These are phyloP conservation scores for Cucurbita argyrosperma DNA, from an alignment of 306 rosid species.

Conservation along the genomic window DNA sequence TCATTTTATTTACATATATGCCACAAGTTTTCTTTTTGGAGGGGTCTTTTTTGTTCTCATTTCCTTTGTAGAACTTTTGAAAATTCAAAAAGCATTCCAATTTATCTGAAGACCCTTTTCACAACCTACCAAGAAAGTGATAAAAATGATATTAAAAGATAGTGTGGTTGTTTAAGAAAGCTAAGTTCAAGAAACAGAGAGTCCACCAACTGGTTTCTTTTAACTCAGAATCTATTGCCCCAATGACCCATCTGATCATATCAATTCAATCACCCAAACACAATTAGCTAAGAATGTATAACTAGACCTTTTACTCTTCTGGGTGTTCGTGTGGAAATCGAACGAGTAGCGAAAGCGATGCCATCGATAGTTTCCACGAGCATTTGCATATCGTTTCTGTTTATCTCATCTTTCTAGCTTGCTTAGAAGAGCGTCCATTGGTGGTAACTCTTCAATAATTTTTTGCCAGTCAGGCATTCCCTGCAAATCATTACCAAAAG, in stretches of 20 bases:
- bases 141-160: not conserved
- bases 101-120: conserved; percentile 29
- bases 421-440: conserved; percentile 76
- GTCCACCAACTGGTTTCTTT: not conserved
- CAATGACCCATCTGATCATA: too few species aligned
- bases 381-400: not conserved
- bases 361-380: conserved; percentile 2
- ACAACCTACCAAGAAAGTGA: conserved; percentile 71
- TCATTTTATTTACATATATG: conserved; percentile 1
- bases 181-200: not conserved
- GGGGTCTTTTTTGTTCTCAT: too few species aligned
- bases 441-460: conserved; percentile 75
- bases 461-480: conserved; percentile 97
- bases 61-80: not conserved
- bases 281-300: not conserved
- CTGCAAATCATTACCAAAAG: conserved; percentile 26
- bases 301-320: not conserved
- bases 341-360: not conserved
- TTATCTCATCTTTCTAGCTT: conserved; percentile 62
- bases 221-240: not conserved
- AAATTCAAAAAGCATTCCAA: conserved; percentile 30
- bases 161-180: not conserved
- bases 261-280: not conserved
- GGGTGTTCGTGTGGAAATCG: not conserved
- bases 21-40: not conserved